phyloP scores from a whole-genome alignment of 73 alveolate species.

The Stentor coeruleus region DNA sequence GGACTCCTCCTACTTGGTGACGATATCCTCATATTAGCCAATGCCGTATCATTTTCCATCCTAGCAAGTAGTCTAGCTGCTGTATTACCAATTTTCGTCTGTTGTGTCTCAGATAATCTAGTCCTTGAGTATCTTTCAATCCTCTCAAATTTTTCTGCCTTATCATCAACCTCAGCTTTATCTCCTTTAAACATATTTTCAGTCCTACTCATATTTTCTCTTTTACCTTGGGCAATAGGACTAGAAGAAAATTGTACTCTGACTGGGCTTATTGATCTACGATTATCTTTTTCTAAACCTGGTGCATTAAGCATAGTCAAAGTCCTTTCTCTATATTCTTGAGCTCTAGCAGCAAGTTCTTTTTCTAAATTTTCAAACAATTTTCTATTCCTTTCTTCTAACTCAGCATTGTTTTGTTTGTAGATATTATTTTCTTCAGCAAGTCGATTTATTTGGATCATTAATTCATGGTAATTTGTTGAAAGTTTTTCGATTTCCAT shows the following conservation, averaged over 20 bases:
- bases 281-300: not conserved
- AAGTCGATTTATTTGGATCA: not conserved
- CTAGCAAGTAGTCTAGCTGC: constrained; percentile 18
- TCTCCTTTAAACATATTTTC: no score
- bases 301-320: not conserved
- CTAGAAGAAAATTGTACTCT: not conserved
- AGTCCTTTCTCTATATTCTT: constrained; percentile 22
- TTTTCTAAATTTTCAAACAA: constrained; percentile 13
- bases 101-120: not conserved
- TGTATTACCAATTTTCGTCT: not conserved
- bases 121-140: not conserved
- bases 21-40: not conserved
- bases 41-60: not conserved
- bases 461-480: not conserved
- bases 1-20: constrained; percentile 10
- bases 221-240: no score
- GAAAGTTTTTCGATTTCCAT: not conserved
- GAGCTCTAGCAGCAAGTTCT: not conserved
- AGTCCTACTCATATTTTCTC: no score
- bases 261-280: not conserved
- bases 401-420: not conserved
- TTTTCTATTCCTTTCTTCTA: not conserved
- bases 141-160: no score
- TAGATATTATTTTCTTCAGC: not conserved
- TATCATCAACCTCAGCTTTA: no score